These are phyloP conservation scores for Saksenaea vasiformis DNA, from an alignment of 371 early-diverging fungal genomes.

Conservation along the genomic window DNA sequence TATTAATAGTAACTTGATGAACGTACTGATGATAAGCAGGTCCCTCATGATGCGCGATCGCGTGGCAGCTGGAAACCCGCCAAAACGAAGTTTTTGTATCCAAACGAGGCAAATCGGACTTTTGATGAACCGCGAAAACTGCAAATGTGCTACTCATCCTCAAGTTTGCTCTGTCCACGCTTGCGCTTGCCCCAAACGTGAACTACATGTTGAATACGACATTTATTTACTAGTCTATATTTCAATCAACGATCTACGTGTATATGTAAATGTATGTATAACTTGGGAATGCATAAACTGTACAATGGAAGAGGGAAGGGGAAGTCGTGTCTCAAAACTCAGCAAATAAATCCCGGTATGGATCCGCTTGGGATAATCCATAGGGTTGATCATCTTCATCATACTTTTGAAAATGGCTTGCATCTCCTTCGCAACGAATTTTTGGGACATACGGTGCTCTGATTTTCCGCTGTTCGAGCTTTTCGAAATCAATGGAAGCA, in stretches of 20 bases:
- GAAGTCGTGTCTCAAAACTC: neutral
- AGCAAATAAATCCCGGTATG: slow-evolving; percentile 8
- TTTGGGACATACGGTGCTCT: slow-evolving; percentile 88
- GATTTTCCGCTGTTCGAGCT: slow-evolving; percentile 67
- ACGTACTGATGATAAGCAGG: slow-evolving; percentile 54
- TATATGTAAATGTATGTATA: neutral
- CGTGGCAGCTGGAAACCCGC: neutral
- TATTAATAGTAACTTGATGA: slow-evolving; percentile 71
- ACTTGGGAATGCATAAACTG: neutral
- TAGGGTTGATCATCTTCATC: slow-evolving; percentile 73
- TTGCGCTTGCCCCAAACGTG: too few species aligned
- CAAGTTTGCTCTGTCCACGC: too few species aligned
- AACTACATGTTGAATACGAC: too few species aligned
- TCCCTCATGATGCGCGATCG: slow-evolving; percentile 23
- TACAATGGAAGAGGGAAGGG: neutral
- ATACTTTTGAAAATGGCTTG: slow-evolving; percentile 92
- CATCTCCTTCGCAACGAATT: slow-evolving; percentile 80
- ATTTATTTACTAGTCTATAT: too few species aligned
- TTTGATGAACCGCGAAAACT: neutral
- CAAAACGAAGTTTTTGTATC: neutral
- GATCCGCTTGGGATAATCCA: slow-evolving; percentile 36
- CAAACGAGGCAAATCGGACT: neutral
- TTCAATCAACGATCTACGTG: too few species aligned
- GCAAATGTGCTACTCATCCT: too few species aligned
- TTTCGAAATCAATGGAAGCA: slow-evolving; percentile 87